Evolutionary conservation across 2,329 filamentous ascomycete genomes (phyloP), one percentile per base, ranked within the genome.

Genomic region (Xylariaceae sp.): DNA sequence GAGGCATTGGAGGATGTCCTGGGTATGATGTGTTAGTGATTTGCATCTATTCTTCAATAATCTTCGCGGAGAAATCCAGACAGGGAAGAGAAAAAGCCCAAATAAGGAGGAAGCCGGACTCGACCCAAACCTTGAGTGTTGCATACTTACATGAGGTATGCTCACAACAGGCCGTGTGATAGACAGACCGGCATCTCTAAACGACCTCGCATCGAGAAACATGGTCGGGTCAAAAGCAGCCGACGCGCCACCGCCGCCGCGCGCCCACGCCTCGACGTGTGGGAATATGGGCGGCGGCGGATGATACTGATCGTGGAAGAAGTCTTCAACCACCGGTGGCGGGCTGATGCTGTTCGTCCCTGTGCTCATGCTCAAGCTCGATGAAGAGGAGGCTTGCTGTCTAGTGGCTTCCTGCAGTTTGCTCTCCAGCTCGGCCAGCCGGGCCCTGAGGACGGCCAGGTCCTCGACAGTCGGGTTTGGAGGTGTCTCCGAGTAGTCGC

Each of bases 181-280:
- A n/a, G 56, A 45, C 16, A 66, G 53, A 2, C 60, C 55, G 28
- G 50, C 42, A 41, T 39, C 60, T 62, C 15, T 21, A 16, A 35
- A 40, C 4, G 35, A 36, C 18, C 26, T 31, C 9, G 24, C 27
- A 14, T 40, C 68, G 5, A 72, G 59, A 34, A 71, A 70, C 17
- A 65, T 59, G 23, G 68, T 58, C 0, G 61, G 55, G 4, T 68
- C 67, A 39, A 71, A 71, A 19, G 48, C 55, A 34, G 56, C 59
- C 14, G n/a, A 15, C n/a, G n/a, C n/a, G n/a, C n/a, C n/a, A n/a
- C n/a, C n/a, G n/a, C n/a, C n/a, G 12, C 44, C 36, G 3, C 44
- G 29, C 26, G 46, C 35, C 53, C 53, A 58, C 8, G 49, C 13
- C 11, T 45, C 38, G 11, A 47, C 50, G 8, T 32, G 28, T 2